phyloP scores from a whole-genome alignment of 176 grass and related monocot genomes.

The sorghum (Sorghum bicolor) region DNA sequence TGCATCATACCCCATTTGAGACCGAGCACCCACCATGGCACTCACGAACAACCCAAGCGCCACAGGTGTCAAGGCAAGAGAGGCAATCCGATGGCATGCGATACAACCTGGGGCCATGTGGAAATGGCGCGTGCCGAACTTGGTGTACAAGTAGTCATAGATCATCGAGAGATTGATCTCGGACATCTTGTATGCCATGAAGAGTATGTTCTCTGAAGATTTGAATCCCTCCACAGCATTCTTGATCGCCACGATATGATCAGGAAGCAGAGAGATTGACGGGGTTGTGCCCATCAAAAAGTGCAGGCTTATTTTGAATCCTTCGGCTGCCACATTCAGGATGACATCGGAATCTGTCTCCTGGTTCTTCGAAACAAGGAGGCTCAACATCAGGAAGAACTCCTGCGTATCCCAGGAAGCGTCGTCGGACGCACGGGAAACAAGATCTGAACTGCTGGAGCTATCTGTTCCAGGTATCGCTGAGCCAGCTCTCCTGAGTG shows the following conservation, averaged over 20 bases:
- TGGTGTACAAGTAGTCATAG: constrained; percentile 3
- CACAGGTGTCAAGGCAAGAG: background rate
- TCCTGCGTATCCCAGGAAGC: background rate
- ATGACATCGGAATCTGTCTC: background rate
- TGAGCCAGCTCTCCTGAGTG: constrained; percentile 1
- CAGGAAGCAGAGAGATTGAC: background rate
- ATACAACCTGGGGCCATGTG: background rate
- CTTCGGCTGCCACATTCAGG: background rate
- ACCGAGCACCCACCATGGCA: background rate
- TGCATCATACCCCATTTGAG: background rate
- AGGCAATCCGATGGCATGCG: background rate
- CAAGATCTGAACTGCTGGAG: background rate
- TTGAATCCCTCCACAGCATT: background rate
- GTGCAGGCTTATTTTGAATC: background rate
- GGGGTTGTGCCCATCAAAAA: background rate
- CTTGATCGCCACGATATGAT: background rate
- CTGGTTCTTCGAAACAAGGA: background rate
- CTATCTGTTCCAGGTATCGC: background rate
- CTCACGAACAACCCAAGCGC: background rate
- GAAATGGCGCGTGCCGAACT: background rate
- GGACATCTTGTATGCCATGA: background rate
- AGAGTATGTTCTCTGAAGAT: background rate
- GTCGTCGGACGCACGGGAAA: background rate
- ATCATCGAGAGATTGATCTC: background rate
- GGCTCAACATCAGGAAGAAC: background rate